These are phyloP conservation scores for Amanita thiersii DNA, from an alignment of 768 basidiomycete genomes.

Conservation along the genomic window DNA sequence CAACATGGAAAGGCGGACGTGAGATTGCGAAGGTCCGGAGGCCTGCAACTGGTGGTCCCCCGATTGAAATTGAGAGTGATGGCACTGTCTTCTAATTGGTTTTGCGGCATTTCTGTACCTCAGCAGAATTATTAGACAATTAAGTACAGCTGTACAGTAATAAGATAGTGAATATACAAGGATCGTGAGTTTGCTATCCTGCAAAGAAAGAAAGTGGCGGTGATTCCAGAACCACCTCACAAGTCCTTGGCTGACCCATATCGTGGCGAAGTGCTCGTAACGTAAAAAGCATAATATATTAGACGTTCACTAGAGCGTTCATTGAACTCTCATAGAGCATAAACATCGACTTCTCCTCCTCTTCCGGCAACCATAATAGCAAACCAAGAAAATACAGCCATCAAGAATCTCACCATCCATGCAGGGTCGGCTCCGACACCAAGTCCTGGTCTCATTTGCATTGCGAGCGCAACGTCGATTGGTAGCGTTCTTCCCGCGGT, in stretches of 20 bases:
- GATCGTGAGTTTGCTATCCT: too few species aligned
- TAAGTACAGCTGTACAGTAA: conserved; percentile 2
- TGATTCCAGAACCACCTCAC: too few species aligned
- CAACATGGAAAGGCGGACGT: conserved; percentile 95
- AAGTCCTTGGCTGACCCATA: too few species aligned
- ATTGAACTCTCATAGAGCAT: conserved; percentile 6
- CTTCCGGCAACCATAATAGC: conserved; percentile 43
- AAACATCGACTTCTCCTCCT: conserved; percentile 8
- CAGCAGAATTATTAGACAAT: neutral
- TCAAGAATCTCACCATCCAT: conserved; percentile 74
- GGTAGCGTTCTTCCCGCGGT: conserved; percentile 27
- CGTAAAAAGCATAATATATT: neutral
- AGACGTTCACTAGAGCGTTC: neutral
- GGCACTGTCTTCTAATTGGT: conserved; percentile 66
- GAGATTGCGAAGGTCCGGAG: conserved; percentile 82
- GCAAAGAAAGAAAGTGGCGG: too few species aligned
- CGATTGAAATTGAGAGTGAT: conserved; percentile 80
- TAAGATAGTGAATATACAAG: conserved; percentile 3
- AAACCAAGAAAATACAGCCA: conserved; percentile 77
- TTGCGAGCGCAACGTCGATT: conserved; percentile 64
- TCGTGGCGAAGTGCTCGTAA: too few species aligned
- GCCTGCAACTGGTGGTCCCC: conserved; percentile 70
- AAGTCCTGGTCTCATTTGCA: conserved; percentile 70
- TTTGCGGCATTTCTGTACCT: neutral
- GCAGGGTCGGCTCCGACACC: conserved; percentile 67